These are phyloP conservation scores for Kwoniella bestiolae DNA, from an alignment of 768 basidiomycete species.

Conservation along the genomic window DNA sequence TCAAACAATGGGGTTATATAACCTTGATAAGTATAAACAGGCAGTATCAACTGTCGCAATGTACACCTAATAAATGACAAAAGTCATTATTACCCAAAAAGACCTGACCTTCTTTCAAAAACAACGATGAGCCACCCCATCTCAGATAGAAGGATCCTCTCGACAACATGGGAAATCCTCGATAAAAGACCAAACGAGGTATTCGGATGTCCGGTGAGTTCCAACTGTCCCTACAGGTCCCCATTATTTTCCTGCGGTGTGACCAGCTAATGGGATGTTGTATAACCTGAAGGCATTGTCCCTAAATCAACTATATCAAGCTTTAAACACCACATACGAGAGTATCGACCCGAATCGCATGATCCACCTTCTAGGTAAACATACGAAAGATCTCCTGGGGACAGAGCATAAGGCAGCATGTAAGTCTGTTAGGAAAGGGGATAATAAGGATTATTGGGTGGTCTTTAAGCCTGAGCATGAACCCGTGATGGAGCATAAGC, in stretches of 20 bases:
- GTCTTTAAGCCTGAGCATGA: slow-evolving; percentile 3
- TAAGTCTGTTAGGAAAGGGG: slow-evolving; percentile 5
- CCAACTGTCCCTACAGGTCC: too few species aligned
- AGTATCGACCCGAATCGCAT: not conserved
- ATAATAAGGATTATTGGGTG: slow-evolving; percentile 21
- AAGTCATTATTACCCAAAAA: too few species aligned
- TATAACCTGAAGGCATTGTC: slow-evolving; percentile 21
- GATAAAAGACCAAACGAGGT: slow-evolving; percentile 5
- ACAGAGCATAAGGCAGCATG: not conserved
- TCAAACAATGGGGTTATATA: too few species aligned
- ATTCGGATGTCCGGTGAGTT: slow-evolving; percentile 14
- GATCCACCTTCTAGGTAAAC: not conserved
- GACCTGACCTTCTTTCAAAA: too few species aligned
- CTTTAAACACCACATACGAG: not conserved
- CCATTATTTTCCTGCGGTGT: too few species aligned
- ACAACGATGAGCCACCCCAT: not conserved
- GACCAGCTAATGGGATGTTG: too few species aligned
- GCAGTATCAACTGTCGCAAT: too few species aligned
- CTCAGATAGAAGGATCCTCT: slow-evolving; percentile 7
- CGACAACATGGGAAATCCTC: not conserved
- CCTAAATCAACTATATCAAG: slow-evolving; percentile 1
- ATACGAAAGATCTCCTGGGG: slow-evolving; percentile 3
- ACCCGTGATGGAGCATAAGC: not conserved
- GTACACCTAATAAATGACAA: too few species aligned
- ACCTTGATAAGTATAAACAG: too few species aligned